phyloP scores from a whole-genome alignment of 129 eudicot species.

The Flaveria sonorensis region DNA sequence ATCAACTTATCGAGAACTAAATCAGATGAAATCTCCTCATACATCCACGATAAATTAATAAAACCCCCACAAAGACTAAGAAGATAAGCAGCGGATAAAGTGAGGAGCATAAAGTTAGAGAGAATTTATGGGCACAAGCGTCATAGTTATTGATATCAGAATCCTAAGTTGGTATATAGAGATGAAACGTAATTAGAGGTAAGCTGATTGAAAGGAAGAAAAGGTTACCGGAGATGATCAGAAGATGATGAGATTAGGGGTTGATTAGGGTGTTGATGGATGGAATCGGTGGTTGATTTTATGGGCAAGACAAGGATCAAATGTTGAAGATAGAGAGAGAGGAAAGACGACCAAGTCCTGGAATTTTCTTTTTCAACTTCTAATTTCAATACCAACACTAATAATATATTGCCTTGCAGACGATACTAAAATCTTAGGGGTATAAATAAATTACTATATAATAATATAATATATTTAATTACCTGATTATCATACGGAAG shows the following conservation, averaged over 20 bases:
- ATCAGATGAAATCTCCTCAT: constrained; percentile 11
- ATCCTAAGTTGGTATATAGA: neutral
- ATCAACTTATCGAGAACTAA: constrained; percentile 10
- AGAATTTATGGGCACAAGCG: constrained; percentile 4
- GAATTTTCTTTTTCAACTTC: constrained; percentile 32
- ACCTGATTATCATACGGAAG: too few relatives aligned
- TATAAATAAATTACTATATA: too few relatives aligned
- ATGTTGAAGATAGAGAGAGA: constrained; percentile 5
- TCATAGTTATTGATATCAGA: neutral
- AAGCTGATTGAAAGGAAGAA: neutral
- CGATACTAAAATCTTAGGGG: too few relatives aligned
- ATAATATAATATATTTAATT: too few relatives aligned
- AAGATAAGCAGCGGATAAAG: too few relatives aligned
- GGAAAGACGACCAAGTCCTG: constrained; percentile 35
- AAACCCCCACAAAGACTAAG: too few relatives aligned
- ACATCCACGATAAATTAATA: neutral
- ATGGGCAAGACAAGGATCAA: constrained; percentile 23
- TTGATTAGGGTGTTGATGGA: constrained; percentile 12
- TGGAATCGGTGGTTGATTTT: constrained; percentile 29
- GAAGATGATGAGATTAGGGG: neutral
- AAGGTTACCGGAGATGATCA: constrained; percentile 24
- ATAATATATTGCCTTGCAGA: too few relatives aligned
- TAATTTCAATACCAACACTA: neutral
- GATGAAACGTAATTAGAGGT: neutral
- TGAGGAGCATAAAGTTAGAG: neutral